Percentiles rank a stretch among this genome's conserved stretches.
phyloP scores from a whole-genome alignment of 257 asterid genomes.

The Fraxinus anomala region DNA sequence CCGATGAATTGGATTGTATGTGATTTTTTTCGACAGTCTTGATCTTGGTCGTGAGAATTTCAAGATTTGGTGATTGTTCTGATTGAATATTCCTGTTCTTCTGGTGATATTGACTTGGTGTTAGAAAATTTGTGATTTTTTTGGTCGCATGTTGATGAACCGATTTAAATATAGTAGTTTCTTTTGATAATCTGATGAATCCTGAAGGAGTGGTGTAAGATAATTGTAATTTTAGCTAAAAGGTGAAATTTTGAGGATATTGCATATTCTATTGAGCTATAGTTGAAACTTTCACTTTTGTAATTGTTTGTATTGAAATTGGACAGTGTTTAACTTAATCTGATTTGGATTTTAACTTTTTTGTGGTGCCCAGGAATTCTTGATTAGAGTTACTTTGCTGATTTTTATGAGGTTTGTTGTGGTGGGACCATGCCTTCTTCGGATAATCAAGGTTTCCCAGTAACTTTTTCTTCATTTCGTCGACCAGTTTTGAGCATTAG shows the following conservation, averaged over 20 bases:
- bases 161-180: not conserved
- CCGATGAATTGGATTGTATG: constrained; percentile 17
- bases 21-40: not conserved
- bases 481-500: constrained; percentile 64
- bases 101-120: constrained; percentile 3
- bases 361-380: constrained; percentile 1
- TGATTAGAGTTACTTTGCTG: constrained; percentile 14
- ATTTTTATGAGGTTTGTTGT: constrained; percentile 31
- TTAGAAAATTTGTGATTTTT: constrained; percentile 17
- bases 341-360: not conserved
- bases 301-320: constrained; percentile 14
- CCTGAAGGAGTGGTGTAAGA: constrained; percentile 12
- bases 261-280: not conserved
- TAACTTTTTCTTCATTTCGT: constrained; percentile 81
- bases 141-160: not conserved
- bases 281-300: not conserved
- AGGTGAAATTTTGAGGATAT: not conserved
- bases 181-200: not conserved
- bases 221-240: not conserved
- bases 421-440: constrained; percentile 70
- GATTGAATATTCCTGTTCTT: not conserved
- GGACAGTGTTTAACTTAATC: constrained; percentile 5
- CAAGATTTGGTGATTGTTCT: constrained; percentile 14
- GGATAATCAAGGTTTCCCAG: constrained; percentile 52
- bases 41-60: constrained; percentile 19